Base-by-base conservation (phyloP, 441 rosid species). In the Hura crepitans region DNA sequence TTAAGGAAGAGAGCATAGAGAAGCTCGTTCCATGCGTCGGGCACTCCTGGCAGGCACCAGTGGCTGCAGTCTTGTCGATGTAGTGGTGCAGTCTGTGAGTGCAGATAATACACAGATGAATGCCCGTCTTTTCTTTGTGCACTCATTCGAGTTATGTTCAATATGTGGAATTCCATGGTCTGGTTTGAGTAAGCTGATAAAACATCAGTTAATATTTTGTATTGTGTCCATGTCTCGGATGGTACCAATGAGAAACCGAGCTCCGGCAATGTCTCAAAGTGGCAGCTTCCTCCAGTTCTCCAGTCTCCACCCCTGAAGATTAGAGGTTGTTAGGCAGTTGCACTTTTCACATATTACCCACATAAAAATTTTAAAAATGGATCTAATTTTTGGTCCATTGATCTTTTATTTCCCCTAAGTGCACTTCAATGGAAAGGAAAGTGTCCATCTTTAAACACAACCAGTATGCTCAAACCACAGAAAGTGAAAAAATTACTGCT, bases 41-140 rank as follows among this genome's bases (percentile, higher is more conserved):
- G 98, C 54, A 91, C 93, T 15, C 98, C 96, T 2, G 97, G 98
- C 55, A 94, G 81, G 82, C 96, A 94, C 98, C 98, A 94, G 73
- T 94, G 98, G 82, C 98, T 94, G 81, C 98, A 94, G 81, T 94
- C 98, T 78, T 94, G 96, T 71, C 93, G 75, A 66, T 78, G 87
- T 18, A 92, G 13, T 0, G 96, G 83, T 1, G 88, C 91, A 30
- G 84, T 88, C 3, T 68, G 46, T 4, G 85, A 77, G 6, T 93
- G 90, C 49, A 80, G 64, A 71, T 91, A 94, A 75, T 90, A 92
- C 23, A 92, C 30, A 31, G 97, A 94, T 3, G 92, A 81, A 47
- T 94, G 99, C 43, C 97, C 99, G 20, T 94, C 97, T 78, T 92
- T 92, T 81, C 99, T 86, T 72, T 61, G 81, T 11, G 87, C 89